phyloP scores from a whole-genome alignment of 2,329 filamentous ascomycete genomes.

The Neofusicoccum kwambonambiense region DNA sequence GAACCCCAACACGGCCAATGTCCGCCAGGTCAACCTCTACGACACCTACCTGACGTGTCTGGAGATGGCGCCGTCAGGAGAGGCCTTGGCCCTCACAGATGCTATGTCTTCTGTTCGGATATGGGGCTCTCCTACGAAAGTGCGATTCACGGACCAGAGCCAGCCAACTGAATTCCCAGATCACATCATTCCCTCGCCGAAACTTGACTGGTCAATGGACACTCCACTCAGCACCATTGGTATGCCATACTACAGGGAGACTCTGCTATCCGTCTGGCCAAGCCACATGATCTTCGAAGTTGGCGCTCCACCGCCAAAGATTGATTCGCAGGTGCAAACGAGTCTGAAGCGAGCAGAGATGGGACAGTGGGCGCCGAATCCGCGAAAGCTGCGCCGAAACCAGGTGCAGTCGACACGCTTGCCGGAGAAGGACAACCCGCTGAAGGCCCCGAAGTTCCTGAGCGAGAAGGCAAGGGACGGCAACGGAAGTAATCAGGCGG shows the following conservation, averaged over 20 bases:
- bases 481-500: constrained; percentile 25
- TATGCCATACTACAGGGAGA: constrained; percentile 90
- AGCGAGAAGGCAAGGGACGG: constrained; percentile 77
- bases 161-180: constrained; percentile 77
- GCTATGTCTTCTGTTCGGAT: constrained; percentile 76
- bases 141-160: constrained; percentile 81
- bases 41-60: constrained; percentile 71
- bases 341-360: constrained; percentile 71
- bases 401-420: constrained; percentile 77
- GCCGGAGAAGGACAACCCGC: constrained; percentile 57
- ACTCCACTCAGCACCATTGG: constrained; percentile 81
- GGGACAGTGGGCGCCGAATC: constrained; percentile 76
- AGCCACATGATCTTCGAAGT: constrained; percentile 79
- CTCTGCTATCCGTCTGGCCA: constrained; percentile 85
- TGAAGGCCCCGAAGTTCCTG: constrained; percentile 84
- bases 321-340: constrained; percentile 69
- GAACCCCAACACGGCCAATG: constrained; percentile 84
- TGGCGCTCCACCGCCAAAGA: constrained; percentile 73
- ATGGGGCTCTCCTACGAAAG: constrained; percentile 83
- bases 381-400: constrained; percentile 71
- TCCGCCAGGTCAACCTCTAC: constrained; percentile 77
- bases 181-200: constrained; percentile 54
- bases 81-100: constrained; percentile 79
- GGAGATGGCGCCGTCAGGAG: constrained; percentile 83
- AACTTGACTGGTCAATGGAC: constrained; percentile 69